Evolutionary conservation across 148 eudicot species (phyloP).

Genomic region (Salicornia ramosissima): DNA sequence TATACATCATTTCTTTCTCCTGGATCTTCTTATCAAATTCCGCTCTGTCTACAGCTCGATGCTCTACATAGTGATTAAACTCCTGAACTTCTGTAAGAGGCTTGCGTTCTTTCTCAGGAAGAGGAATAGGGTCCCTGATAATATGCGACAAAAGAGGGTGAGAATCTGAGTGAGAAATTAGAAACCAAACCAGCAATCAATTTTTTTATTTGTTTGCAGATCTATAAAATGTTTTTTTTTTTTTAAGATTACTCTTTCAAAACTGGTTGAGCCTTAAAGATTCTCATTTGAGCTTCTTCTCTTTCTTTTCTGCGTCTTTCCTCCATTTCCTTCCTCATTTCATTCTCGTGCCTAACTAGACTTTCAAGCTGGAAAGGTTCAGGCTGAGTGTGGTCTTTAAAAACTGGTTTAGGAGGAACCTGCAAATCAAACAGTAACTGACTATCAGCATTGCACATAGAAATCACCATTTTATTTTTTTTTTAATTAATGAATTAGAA

Average conservation of each 20-base stretch:
- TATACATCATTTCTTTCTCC: conserved; percentile 79
- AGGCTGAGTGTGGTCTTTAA: conserved; percentile 74
- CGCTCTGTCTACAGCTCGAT: conserved; percentile 81
- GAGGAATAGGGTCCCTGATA: conserved; percentile 81
- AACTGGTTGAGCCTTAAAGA: conserved; percentile 83
- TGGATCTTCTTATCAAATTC: conserved; percentile 86
- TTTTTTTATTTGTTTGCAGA: background rate
- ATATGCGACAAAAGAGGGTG: background rate
- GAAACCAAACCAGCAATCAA: background rate
- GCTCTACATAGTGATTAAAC: conserved; percentile 66
- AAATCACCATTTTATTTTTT: background rate
- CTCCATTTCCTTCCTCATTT: conserved; percentile 80
- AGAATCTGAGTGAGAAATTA: too few species aligned
- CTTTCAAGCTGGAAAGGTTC: conserved; percentile 88
- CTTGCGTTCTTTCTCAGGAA: conserved; percentile 73
- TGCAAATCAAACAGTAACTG: conserved; percentile 12
- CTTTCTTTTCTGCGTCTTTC: conserved; percentile 61
- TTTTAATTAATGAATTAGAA: background rate
- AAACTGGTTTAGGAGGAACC: conserved; percentile 94
- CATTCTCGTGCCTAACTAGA: conserved; percentile 80
- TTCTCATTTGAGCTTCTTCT: conserved; percentile 79
- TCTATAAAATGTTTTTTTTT: too few species aligned
- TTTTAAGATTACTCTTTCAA: conserved; percentile 54
- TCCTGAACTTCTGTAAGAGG: conserved; percentile 86
- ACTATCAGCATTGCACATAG: background rate